Percentiles rank a stretch among this genome's conserved stretches.
Conservation (phyloP, 2,329 filamentous ascomycete genomes). For the Tolypocladium inflatum region DNA sequence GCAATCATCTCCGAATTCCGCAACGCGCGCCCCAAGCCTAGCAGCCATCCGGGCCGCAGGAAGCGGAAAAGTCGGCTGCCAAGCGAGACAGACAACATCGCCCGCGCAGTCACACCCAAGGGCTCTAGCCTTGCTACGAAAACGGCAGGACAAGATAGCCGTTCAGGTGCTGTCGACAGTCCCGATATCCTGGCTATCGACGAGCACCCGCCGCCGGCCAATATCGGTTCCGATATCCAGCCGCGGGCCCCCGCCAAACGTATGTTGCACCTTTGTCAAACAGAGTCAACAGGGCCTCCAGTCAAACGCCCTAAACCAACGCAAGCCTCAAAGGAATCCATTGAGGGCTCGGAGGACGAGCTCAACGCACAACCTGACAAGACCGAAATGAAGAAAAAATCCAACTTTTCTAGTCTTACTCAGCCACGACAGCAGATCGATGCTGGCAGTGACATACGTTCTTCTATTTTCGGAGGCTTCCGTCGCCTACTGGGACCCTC, state of each 20-base stretch:
- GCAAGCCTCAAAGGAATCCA: slow-evolving; percentile 2
- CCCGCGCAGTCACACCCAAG: not conserved
- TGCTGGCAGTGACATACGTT: slow-evolving; percentile 17
- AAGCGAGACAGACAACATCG: not conserved
- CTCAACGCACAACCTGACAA: slow-evolving; percentile 7
- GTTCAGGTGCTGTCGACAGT: slow-evolving; percentile 6
- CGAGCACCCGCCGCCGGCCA: slow-evolving; percentile 8
- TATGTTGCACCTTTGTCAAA: not conserved
- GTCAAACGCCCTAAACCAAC: slow-evolving; percentile 8
- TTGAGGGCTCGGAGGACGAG: slow-evolving; percentile 20
- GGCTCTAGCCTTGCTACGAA: not conserved
- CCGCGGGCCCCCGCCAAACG: slow-evolving; percentile 2
- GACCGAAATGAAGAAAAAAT: slow-evolving; percentile 2
- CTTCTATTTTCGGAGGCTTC: slow-evolving; percentile 8
- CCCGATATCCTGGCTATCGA: slow-evolving; percentile 13
- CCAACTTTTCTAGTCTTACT: slow-evolving; percentile 7
- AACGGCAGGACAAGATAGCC: not conserved
- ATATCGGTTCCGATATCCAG: slow-evolving; percentile 13
- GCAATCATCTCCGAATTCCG: not conserved
- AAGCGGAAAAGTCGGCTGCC: not conserved
- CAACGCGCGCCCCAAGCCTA: not conserved
- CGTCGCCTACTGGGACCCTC: not conserved
- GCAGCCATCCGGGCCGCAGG: not conserved
- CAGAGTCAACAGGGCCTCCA: slow-evolving; percentile 4
- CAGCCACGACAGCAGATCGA: not conserved